These are phyloP conservation scores for Suillus variegatus DNA, from an alignment of 768 basidiomycete genomes.

Conservation along the genomic window DNA sequence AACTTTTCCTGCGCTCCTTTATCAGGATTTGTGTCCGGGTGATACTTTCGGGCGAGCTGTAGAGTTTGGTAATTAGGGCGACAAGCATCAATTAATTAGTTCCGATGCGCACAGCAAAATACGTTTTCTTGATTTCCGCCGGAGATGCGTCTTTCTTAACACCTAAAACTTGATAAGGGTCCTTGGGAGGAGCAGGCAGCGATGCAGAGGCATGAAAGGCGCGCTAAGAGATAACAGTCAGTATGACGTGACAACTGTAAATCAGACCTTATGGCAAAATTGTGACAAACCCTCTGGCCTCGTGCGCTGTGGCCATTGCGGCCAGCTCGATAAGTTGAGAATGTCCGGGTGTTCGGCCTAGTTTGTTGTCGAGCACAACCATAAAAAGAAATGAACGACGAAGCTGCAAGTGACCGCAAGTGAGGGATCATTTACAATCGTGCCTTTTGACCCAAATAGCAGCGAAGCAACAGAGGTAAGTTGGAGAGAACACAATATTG, in stretches of 20 bases:
- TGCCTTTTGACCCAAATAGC: slow-evolving; percentile 8
- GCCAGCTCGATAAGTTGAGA: slow-evolving; percentile 41
- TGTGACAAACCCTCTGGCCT: slow-evolving; percentile 18
- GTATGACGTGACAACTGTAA: slow-evolving; percentile 16
- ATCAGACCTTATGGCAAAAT: slow-evolving; percentile 41
- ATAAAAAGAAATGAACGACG: slow-evolving; percentile 56
- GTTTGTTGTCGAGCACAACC: slow-evolving; percentile 48
- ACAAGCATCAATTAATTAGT: slow-evolving; percentile 17
- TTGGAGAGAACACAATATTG: not conserved
- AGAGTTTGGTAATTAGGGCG: slow-evolving; percentile 17
- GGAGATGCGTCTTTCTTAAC: slow-evolving; percentile 79
- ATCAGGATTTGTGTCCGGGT: slow-evolving; percentile 96
- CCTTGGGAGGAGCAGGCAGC: slow-evolving; percentile 56
- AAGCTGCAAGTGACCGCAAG: slow-evolving; percentile 49
- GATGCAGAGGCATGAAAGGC: slow-evolving; percentile 70
- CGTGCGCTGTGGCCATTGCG: slow-evolving; percentile 32
- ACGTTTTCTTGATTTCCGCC: slow-evolving; percentile 95
- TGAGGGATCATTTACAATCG: slow-evolving; percentile 49
- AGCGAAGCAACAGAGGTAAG: slow-evolving; percentile 5
- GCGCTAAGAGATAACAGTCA: slow-evolving; percentile 51
- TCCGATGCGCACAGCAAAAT: slow-evolving; percentile 75
- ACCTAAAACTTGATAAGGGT: slow-evolving; percentile 92
- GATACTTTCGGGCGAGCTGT: slow-evolving; percentile 96
- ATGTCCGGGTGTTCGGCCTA: slow-evolving; percentile 32
- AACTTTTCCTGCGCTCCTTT: slow-evolving; percentile 90